phyloP scores from a whole-genome alignment of 257 asterid species.

The Lycium ferocissimum region DNA sequence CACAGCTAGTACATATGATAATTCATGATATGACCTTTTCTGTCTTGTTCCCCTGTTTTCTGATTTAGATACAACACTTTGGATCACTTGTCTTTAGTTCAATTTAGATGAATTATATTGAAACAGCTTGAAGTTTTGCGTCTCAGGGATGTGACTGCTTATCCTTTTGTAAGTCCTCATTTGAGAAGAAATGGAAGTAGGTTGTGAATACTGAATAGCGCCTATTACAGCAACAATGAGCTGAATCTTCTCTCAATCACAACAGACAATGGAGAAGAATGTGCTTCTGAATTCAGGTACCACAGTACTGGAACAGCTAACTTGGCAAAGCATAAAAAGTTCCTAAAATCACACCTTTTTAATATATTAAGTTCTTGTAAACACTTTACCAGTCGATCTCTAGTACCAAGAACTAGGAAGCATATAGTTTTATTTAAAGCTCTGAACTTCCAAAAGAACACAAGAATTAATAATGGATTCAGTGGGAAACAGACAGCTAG shows the following conservation, averaged over 20 bases:
- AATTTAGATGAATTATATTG: not conserved
- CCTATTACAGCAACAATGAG: conserved; percentile 13
- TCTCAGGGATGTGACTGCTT: not conserved
- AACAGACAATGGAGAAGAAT: not conserved
- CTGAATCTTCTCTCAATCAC: conserved; percentile 8
- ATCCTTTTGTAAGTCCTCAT: not conserved
- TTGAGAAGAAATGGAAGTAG: conserved; percentile 1
- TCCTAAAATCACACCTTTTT: not conserved
- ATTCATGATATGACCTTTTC: conserved; percentile 14
- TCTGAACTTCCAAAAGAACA: not conserved
- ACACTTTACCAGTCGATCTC: not conserved
- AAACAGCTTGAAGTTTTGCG: conserved; percentile 21
- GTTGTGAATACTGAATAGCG: not conserved
- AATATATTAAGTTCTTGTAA: not conserved
- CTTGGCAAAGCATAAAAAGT: not conserved
- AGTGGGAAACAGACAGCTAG: not conserved
- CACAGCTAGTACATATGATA: conserved; percentile 1
- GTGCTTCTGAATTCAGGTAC: not conserved
- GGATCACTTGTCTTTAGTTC: conserved; percentile 12
- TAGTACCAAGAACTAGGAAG: not conserved
- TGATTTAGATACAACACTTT: not conserved
- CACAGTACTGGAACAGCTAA: not conserved
- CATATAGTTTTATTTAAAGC: not conserved
- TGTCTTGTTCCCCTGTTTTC: conserved; percentile 1
- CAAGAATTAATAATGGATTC: not conserved